Conservation (phyloP, 768 basidiomycete species). For the Pisolithus microcarpus region DNA sequence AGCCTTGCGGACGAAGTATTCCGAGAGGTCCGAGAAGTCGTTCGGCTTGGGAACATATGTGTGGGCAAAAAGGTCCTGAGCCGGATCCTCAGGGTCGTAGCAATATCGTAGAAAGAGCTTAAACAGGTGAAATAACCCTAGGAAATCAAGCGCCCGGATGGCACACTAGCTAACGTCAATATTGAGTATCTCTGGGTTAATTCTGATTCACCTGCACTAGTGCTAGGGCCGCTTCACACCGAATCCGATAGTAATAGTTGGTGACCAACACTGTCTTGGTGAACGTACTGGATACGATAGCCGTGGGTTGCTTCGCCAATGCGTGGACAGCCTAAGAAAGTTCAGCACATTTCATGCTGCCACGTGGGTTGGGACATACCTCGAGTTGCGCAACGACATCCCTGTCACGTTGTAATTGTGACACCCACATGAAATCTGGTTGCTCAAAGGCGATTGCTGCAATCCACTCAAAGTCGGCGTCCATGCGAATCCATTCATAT, state of each 20-base stretch:
- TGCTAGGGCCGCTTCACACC: slow-evolving; percentile 87
- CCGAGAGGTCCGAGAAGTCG: slow-evolving; percentile 83
- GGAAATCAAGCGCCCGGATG: slow-evolving; percentile 71
- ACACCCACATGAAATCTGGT: slow-evolving; percentile 98
- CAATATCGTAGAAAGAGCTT: slow-evolving; percentile 90
- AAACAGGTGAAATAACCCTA: slow-evolving; percentile 92
- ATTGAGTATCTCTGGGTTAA: slow-evolving; percentile 3
- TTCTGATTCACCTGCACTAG: slow-evolving; percentile 61
- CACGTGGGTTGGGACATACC: slow-evolving; percentile 41
- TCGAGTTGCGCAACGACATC: slow-evolving; percentile 97
- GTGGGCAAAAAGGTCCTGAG: slow-evolving; percentile 78
- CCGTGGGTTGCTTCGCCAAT: slow-evolving; percentile 70
- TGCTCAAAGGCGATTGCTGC: slow-evolving; percentile 88
- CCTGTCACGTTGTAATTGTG: slow-evolving; percentile 88
- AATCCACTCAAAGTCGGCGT: slow-evolving; percentile 99
- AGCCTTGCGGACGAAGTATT: slow-evolving; percentile 95
- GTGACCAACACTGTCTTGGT: slow-evolving; percentile 91
- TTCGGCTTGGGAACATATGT: slow-evolving; percentile 94
- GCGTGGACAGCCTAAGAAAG: slow-evolving; percentile 82
- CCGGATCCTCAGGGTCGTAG: slow-evolving; percentile 78
- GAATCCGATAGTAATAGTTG: slow-evolving; percentile 93
- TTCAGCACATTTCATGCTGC: slow-evolving; percentile 3
- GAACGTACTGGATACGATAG: slow-evolving; percentile 83
- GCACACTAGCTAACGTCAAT: slow-evolving; percentile 55
- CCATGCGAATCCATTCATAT: slow-evolving; percentile 99